Evolutionary conservation across 352 stramenopile species (phyloP).

Genomic region (Plasmopara viticola): DNA sequence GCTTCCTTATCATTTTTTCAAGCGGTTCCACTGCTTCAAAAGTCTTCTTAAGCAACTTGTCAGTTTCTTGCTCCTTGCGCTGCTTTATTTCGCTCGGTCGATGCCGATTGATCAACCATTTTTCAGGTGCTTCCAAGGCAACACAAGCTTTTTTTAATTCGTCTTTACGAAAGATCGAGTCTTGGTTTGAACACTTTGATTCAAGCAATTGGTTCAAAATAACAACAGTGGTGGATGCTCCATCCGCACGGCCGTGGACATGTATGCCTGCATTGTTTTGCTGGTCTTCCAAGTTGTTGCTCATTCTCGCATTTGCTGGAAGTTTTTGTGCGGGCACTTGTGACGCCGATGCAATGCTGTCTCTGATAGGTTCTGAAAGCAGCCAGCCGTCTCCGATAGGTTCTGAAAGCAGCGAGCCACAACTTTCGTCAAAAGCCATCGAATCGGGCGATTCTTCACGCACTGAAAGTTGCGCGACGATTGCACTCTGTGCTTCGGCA

Average conservation of each 20-base stretch:
- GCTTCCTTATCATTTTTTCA: slow-evolving; percentile 3
- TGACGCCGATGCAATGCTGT: slow-evolving; percentile 5
- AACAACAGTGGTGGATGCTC: slow-evolving; percentile 4
- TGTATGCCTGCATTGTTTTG: slow-evolving; percentile 3
- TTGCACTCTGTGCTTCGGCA: slow-evolving; percentile 32
- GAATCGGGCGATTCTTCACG: slow-evolving; percentile 1
- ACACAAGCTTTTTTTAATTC: slow-evolving; percentile 9
- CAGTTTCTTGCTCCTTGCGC: slow-evolving; percentile 35
- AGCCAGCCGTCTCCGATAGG: slow-evolving; percentile 2
- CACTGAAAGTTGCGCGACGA: slow-evolving; percentile 32
- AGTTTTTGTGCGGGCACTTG: background rate
- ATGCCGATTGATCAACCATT: slow-evolving; percentile 61
- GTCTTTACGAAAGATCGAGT: slow-evolving; percentile 3
- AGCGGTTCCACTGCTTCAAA: slow-evolving; percentile 5
- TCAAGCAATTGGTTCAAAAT: slow-evolving; percentile 17
- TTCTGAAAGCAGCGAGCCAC: background rate
- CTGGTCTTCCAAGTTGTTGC: slow-evolving; percentile 12
- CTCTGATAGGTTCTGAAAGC: slow-evolving; percentile 5
- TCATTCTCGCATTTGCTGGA: background rate
- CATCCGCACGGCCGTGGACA: background rate
- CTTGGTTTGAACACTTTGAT: slow-evolving; percentile 5
- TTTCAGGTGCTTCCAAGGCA: slow-evolving; percentile 29
- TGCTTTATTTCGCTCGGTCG: slow-evolving; percentile 32
- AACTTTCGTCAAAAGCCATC: background rate
- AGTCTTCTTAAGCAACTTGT: slow-evolving; percentile 36